Evolutionary conservation across 2,329 filamentous ascomycete species (phyloP).

Genomic region (Exophiala calicioides): DNA sequence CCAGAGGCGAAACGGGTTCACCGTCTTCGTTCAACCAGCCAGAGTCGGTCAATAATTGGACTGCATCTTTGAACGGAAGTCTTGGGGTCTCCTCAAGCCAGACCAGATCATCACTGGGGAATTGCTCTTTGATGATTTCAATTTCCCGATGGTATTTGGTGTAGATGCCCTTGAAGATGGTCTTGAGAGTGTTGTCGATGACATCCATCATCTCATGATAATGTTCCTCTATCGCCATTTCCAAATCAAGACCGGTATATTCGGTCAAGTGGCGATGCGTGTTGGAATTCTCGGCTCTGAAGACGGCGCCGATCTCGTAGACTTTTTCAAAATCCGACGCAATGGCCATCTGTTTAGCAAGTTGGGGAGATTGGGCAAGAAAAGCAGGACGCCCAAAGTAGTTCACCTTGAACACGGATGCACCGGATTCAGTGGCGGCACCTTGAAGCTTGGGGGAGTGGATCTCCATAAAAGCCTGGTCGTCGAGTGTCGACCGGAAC

Average conservation of each 20-base stretch:
- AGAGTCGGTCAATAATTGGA: conserved; percentile 76
- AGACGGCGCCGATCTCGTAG: conserved; percentile 87
- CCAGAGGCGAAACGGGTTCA: conserved; percentile 66
- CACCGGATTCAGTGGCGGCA: conserved; percentile 84
- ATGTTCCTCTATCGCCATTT: conserved; percentile 86
- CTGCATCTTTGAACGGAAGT: conserved; percentile 75
- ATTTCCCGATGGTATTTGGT: conserved; percentile 70
- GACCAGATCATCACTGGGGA: conserved; percentile 81
- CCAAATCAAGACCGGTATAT: conserved; percentile 88
- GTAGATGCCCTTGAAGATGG: conserved; percentile 73
- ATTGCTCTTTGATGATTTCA: conserved; percentile 76
- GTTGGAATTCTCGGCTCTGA: conserved; percentile 93
- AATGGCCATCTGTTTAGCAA: conserved; percentile 91
- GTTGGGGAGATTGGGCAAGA: conserved; percentile 85
- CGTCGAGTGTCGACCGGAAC: conserved; percentile 75
- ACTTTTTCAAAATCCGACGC: conserved; percentile 86
- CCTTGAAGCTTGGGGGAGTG: conserved; percentile 91
- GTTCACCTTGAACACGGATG: conserved; percentile 86
- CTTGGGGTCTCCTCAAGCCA: conserved; percentile 84
- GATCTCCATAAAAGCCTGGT: conserved; percentile 82
- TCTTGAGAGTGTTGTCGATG: conserved; percentile 79
- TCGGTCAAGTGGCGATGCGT: conserved; percentile 93
- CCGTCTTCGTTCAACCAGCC: conserved; percentile 78
- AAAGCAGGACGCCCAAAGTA: conserved; percentile 89
- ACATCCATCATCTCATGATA: conserved; percentile 84